Percentiles rank a stretch among this genome's conserved stretches.
Conservation (phyloP, 129 eudicot genomes). For the Escallonia herrerae region DNA sequence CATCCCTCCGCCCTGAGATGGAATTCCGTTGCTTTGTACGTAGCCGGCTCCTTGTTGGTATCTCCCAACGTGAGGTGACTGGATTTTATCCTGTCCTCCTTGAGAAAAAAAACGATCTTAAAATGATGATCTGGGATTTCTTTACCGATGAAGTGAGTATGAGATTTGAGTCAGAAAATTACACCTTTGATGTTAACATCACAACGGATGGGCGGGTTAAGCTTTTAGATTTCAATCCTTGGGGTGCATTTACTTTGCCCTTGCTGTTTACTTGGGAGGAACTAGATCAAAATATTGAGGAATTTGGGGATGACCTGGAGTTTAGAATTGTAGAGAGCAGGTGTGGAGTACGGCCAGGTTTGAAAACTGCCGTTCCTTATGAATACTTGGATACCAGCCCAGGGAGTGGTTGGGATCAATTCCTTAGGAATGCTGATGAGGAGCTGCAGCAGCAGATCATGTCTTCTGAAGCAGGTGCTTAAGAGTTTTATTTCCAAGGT, state of each 20-base stretch:
- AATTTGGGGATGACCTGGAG: conserved; percentile 23
- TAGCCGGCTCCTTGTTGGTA: conserved; percentile 39
- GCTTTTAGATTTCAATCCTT: conserved; percentile 80
- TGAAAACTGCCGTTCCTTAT: conserved; percentile 90
- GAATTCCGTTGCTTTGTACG: conserved; percentile 86
- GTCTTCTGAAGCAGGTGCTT: conserved; percentile 42
- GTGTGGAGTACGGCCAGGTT: conserved; percentile 77
- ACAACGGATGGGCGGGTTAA: conserved; percentile 47
- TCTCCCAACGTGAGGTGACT: conserved; percentile 92
- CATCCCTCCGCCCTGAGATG: conserved; percentile 75
- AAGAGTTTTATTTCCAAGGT: conserved; percentile 3
- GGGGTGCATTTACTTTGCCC: conserved; percentile 71
- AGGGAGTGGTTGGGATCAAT: conserved; percentile 99
- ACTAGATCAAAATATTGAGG: conserved; percentile 30
- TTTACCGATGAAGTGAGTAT: conserved; percentile 32
- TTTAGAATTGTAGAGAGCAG: conserved; percentile 67
- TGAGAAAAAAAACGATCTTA: conserved; percentile 37
- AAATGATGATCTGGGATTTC: conserved; percentile 30
- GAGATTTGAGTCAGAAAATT: conserved; percentile 58
- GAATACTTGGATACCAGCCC: conserved; percentile 85
- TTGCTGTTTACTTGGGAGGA: conserved; percentile 79
- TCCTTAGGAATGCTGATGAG: conserved; percentile 68
- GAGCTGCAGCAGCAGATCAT: conserved; percentile 47
- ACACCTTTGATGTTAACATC: conserved; percentile 82
- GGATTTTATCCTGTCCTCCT: conserved; percentile 59